Evolutionary conservation across 1,284 basidiomycete genomes (phyloP), one percentile per base, ranked within the genome.

Genomic region (Marasmius tenuissimus): DNA sequence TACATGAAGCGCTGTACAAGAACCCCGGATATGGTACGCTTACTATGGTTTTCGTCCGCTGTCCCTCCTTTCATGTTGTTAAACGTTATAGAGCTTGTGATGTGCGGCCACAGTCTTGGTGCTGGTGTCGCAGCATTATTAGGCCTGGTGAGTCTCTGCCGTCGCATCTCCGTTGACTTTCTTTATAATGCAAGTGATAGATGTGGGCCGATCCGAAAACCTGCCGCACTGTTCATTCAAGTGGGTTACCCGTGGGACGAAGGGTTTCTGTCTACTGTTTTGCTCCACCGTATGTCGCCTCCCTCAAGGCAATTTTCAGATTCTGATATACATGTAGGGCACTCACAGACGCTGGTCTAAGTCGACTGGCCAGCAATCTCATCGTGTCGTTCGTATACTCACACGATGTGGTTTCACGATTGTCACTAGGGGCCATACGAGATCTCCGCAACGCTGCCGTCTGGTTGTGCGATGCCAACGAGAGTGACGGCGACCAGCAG

Each of bases 151-250:
- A 34, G 82, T 75, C 5, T 34, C 10, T 34, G 27, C 62, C 51
- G 35, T 52, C 7, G 33, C 42, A 4, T 14, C 27, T 58, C 40
- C 33, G 16, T 40, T 11, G 47, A 40, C 12, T 22, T 40, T 38
- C 56, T 18, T 64, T 48, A 48, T 35, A 34, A 50, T 52, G 35
- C 38, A 35, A 16, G n/a, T 54, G 49, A 40, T 66, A 92, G 91
- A 90, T 92, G 83, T 94, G 93, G 93, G 91, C 91, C 1, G 89
- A 93, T 70, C 89, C 89, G 16, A 80, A 76, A 63, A 92, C 87
- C 1, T 91, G 91, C 63, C 76, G 88, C 49, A 93, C 91, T 0
- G 87, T 91, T 42, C 77, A 75, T 18, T 82, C 85, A 14, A 89
- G 89, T 61, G 89, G 91, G 5, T 79, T 94, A 8, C 91, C 93